phyloP scores from a whole-genome alignment of 192 early-diverging fungal species.

The Spizellomyces punctatus region DNA sequence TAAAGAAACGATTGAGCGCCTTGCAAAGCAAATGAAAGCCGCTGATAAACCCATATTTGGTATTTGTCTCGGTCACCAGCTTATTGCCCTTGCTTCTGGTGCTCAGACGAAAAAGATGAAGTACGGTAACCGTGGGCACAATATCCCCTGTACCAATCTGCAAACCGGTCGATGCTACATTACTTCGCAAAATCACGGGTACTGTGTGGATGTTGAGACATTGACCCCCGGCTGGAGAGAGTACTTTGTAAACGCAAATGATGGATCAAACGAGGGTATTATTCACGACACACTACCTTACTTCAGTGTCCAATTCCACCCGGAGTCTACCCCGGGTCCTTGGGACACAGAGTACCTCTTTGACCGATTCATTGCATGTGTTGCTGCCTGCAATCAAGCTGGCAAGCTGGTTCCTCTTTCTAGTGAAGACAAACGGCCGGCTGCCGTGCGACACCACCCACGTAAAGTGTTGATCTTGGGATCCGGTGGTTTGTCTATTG shows the following conservation, averaged over 20 bases:
- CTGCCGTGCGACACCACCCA: conserved; percentile 59
- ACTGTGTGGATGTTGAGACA: conserved; percentile 84
- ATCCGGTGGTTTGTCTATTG: conserved; percentile 95
- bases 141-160: conserved; percentile 98
- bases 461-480: conserved; percentile 96
- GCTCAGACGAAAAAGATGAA: conserved; percentile 95
- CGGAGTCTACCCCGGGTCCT: conserved; percentile 94
- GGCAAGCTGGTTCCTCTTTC: conserved; percentile 77
- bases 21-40: conserved; percentile 66
- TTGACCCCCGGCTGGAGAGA: conserved; percentile 77
- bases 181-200: conserved; percentile 98
- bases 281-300: conserved; percentile 86
- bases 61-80: conserved; percentile 99
- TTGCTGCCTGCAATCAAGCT: conserved; percentile 67
- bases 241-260: conserved; percentile 98
- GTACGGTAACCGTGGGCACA: conserved; percentile 99
- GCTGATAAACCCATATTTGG: conserved; percentile 93
- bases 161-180: conserved; percentile 97
- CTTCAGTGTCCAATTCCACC: conserved; percentile 99
- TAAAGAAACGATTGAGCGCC: conserved; percentile 73
- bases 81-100: conserved; percentile 90
- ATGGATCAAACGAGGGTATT: conserved; percentile 98
- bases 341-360: conserved; percentile 97
- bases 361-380: conserved; percentile 86
- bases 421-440: conserved; percentile 47